phyloP scores from a whole-genome alignment of 768 basidiomycete genomes.

The Trametes maxima region DNA sequence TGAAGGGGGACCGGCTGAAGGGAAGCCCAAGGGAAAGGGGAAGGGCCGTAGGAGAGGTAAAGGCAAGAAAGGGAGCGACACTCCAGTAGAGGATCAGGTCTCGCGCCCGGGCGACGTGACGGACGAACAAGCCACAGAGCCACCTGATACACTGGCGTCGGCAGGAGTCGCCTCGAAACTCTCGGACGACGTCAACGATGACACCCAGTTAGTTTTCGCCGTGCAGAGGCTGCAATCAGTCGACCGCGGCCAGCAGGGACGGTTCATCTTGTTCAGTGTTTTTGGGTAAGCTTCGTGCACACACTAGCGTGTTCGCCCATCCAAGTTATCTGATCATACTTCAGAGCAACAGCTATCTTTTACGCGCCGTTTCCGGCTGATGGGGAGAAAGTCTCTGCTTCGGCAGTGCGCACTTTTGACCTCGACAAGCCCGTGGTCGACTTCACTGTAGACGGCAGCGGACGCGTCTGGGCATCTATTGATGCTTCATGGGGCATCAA shows the following conservation, averaged over 20 bases:
- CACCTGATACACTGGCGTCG: conserved; percentile 17
- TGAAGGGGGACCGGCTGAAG: conserved; percentile 24
- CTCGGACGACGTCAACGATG: conserved; percentile 13
- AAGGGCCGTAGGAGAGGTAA: conserved; percentile 20
- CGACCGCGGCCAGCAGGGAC: conserved; percentile 35
- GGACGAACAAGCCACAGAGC: conserved; percentile 34
- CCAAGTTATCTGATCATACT: background rate
- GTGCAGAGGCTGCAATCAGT: conserved; percentile 58
- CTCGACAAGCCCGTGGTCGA: conserved; percentile 63
- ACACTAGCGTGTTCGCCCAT: background rate
- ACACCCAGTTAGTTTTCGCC: conserved; percentile 47
- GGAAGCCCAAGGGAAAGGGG: conserved; percentile 25
- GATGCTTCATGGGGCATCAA: conserved; percentile 45
- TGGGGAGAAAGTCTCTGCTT: conserved; percentile 2
- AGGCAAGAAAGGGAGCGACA: conserved; percentile 18
- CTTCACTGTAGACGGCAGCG: conserved; percentile 46
- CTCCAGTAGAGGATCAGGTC: conserved; percentile 32
- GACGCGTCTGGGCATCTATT: conserved; percentile 49
- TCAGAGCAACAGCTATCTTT: conserved; percentile 72
- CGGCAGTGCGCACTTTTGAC: conserved; percentile 40
- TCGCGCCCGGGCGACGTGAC: conserved; percentile 31
- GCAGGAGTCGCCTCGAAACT: background rate
- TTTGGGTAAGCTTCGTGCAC: conserved; percentile 58
- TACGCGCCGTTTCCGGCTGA: conserved; percentile 37
- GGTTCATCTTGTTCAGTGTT: conserved; percentile 63